These are phyloP conservation scores for Blepharisma stoltei DNA, from an alignment of 73 alveolate genomes.

Conservation along the genomic window DNA sequence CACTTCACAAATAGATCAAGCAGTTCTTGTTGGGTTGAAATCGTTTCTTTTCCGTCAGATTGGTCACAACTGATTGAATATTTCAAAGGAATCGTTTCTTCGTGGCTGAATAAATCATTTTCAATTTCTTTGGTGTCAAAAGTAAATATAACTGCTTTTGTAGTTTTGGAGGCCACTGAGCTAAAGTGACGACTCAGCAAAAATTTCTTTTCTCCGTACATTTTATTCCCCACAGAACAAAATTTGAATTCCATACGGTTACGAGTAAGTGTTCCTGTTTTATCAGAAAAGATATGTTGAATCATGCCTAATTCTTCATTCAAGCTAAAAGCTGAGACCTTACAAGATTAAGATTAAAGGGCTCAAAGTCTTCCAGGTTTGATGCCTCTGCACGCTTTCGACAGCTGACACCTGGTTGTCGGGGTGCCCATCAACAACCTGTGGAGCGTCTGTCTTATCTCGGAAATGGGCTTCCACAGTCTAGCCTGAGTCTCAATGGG, in stretches of 20 bases:
- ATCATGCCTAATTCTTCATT: conserved; percentile 58
- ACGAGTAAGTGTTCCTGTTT: conserved; percentile 39
- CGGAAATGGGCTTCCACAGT: too few species aligned
- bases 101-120: conserved; percentile 77
- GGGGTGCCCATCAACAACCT: too few species aligned
- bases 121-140: conserved; percentile 72
- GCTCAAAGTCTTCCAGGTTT: too few species aligned
- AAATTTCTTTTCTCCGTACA: conserved; percentile 19
- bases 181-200: too few species aligned
- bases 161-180: not conserved
- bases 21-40: conserved; percentile 26
- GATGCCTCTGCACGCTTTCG: too few species aligned
- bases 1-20: conserved; percentile 48
- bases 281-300: conserved; percentile 38
- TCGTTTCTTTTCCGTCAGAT: not conserved
- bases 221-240: conserved; percentile 16
- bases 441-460: too few species aligned
- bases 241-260: conserved; percentile 20
- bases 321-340: conserved; percentile 50
- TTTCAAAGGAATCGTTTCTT: conserved; percentile 52
- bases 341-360: too few species aligned
- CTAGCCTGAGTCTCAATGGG: too few species aligned
- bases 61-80: conserved; percentile 41
- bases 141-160: not conserved
- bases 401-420: too few species aligned